phyloP scores from a whole-genome alignment of 1,139 yeast genomes.

The Nadsonia commutata region DNA sequence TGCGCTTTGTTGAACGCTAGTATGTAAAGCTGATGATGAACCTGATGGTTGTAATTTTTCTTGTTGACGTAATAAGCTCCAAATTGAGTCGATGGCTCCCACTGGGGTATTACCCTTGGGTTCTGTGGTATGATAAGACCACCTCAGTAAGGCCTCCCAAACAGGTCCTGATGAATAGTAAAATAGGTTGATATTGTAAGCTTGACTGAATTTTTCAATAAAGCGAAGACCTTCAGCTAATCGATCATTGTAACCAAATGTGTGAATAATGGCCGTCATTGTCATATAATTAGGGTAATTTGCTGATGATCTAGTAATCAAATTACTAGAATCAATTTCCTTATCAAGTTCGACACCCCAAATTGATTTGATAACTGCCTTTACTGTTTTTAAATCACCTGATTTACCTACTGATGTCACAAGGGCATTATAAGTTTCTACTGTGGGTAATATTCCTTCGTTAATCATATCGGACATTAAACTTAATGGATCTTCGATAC shows the following conservation, averaged over 20 bases:
- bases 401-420: neutral
- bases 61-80: neutral
- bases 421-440: neutral
- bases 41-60: neutral
- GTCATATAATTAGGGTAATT: conserved; percentile 17
- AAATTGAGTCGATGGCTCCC: neutral
- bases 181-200: conserved; percentile 12
- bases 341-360: neutral
- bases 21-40: neutral
- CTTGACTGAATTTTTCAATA: conserved; percentile 12
- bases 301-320: conserved; percentile 8
- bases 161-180: neutral
- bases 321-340: neutral
- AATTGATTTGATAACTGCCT: neutral
- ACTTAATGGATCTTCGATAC: neutral
- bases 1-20: neutral
- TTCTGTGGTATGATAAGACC: neutral
- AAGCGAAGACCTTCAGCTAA: conserved; percentile 17
- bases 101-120: neutral
- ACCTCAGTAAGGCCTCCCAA: neutral
- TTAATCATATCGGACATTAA: neutral
- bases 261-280: conserved; percentile 19
- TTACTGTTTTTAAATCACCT: neutral
- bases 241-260: conserved; percentile 17
- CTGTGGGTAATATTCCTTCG: neutral